phyloP scores from a whole-genome alignment of 306 rosid species.

The peach (Prunus persica) region DNA sequence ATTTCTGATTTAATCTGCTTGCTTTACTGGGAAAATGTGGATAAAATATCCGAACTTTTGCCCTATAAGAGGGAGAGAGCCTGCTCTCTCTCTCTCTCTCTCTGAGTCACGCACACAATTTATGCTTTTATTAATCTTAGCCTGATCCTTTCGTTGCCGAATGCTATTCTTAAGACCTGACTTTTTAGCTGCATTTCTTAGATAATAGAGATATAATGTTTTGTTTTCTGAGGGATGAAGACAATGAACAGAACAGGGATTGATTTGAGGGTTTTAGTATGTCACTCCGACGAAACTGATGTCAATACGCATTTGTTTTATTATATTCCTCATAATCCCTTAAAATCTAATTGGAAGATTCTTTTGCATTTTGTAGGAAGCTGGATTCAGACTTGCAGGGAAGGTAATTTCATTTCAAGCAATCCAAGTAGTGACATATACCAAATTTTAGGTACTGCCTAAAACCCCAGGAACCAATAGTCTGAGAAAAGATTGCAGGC shows the following conservation, averaged over 20 bases:
- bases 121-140: not conserved
- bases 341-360: slow-evolving; percentile 2
- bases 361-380: slow-evolving; percentile 35
- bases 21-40: not conserved
- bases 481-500: not conserved
- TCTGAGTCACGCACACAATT: too few relatives aligned
- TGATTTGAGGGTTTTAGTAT: not conserved
- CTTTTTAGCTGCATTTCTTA: not conserved
- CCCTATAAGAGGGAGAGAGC: too few relatives aligned
- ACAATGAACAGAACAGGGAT: not conserved
- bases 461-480: not conserved
- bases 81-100: too few relatives aligned
- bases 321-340: not conserved
- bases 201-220: too few relatives aligned
- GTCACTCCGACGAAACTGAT: not conserved
- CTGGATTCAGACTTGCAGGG: slow-evolving; percentile 21
- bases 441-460: not conserved
- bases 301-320: not conserved
- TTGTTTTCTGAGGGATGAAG: not conserved
- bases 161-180: not conserved
- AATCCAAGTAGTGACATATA: not conserved
- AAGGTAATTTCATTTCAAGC: not conserved
- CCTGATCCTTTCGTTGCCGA: not conserved
- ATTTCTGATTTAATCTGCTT: slow-evolving; percentile 3
- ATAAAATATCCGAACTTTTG: not conserved